Base-by-base conservation (phyloP, 345 rosid genomes). In the Eucalyptus marginata region DNA sequence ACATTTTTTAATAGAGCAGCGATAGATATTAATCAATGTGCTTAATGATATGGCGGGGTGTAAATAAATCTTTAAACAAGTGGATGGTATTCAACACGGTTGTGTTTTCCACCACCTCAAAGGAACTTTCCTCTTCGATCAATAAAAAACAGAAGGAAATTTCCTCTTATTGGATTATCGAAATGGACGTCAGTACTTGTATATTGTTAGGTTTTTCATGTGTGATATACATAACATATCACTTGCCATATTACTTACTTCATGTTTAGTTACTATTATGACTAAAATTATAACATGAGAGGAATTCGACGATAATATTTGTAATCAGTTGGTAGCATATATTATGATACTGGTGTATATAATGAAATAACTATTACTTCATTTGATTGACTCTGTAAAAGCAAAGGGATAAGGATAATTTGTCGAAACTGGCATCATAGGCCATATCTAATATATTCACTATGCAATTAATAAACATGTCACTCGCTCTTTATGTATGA, bases 221-320 rank as follows among this genome's bases (percentile, higher is more conserved):
- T 17, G 13, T 33, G 13, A 33, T 10, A 33, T 33, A 2, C 80
- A 33, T 9, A 68, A 33, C 58, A 20, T 52, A 52, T 52, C 58
- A 20, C 79, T 66, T 16, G 79, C 1, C 81, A 5, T 36, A 20
- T 71, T 36, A 7, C 44, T 71, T 33, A 33, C 81, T 18, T 16
- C 81, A 33, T 33, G 81, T 71, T 33, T 68, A 68, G 44, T 8
- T 68, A 68, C 36, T 33, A 36, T 71, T 20, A 36, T 36, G 83
- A 18, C 44, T 33, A 68, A 68, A 33, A 33, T 36, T 20, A 36
- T 71, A 36, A 36, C 36, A 71, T 10, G 12, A 71, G 27, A 36
- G 46, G 22, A 36, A 36, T 36, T 36, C 25, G 3, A 12, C 1
- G 0, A 71, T 71, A 0, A 36, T 36, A 20, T 10, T 71, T 0